phyloP scores from a whole-genome alignment of 495 filamentous ascomycete genomes.

The Lasiosphaeria ovina region DNA sequence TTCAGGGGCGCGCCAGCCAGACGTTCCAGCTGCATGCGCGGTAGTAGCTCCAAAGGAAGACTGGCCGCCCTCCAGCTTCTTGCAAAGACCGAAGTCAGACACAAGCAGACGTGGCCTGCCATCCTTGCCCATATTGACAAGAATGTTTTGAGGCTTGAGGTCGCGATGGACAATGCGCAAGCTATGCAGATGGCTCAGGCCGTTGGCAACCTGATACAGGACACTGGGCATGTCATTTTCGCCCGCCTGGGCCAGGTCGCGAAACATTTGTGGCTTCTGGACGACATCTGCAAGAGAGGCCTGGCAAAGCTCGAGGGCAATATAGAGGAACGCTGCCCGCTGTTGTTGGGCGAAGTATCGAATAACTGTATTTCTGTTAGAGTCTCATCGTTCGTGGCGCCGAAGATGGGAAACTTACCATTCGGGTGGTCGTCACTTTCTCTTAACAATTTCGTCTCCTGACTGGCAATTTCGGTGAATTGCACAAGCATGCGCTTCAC shows the following conservation, averaged over 20 bases:
- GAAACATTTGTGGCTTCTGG: conserved; percentile 56
- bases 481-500: conserved; percentile 95
- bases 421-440: conserved; percentile 95
- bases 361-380: conserved; percentile 60
- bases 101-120: conserved; percentile 77
- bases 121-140: conserved; percentile 64
- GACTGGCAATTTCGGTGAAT: conserved; percentile 91
- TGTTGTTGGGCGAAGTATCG: conserved; percentile 91
- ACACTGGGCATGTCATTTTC: conserved; percentile 61
- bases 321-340: conserved; percentile 89
- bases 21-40: conserved; percentile 87
- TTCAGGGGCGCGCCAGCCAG: conserved; percentile 94
- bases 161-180: conserved; percentile 96
- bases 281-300: conserved; percentile 89
- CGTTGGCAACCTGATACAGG: conserved; percentile 81
- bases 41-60: conserved; percentile 94
- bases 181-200: conserved; percentile 83
- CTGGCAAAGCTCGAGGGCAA: conserved; percentile 92
- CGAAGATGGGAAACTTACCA: conserved; percentile 34
- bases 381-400: neutral
- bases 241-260: conserved; percentile 50
- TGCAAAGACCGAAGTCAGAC: conserved; percentile 96
- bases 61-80: conserved; percentile 93
- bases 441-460: conserved; percentile 84
- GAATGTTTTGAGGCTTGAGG: conserved; percentile 94